Evolutionary conservation across 768 basidiomycete genomes (phyloP).

Genomic region (Psilocybe subaeruginosa): DNA sequence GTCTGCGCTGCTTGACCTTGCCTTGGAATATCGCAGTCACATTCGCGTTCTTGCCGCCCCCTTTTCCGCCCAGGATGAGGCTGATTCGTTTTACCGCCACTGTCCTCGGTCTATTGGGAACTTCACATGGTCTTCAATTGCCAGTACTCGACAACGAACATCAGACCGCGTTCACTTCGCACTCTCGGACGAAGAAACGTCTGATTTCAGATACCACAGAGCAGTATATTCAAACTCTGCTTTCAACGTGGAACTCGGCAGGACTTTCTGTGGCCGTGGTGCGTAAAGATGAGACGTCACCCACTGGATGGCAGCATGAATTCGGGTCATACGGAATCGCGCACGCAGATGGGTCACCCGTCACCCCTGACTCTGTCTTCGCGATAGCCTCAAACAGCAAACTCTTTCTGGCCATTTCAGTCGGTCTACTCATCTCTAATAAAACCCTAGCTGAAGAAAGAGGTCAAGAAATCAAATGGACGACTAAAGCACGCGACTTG

Average conservation of each 20-base stretch:
- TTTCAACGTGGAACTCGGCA: conserved; percentile 38
- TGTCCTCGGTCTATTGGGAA: too few species aligned
- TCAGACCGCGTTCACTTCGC: too few species aligned
- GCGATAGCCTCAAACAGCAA: conserved; percentile 50
- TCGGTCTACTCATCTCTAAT: conserved; percentile 43
- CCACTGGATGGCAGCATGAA: conserved; percentile 39
- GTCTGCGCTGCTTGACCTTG: too few species aligned
- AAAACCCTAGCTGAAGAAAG: conserved; percentile 32
- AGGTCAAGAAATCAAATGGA: conserved; percentile 37
- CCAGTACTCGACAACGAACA: too few species aligned
- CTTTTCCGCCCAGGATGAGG: too few species aligned
- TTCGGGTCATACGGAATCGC: conserved; percentile 42
- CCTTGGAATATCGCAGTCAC: too few species aligned
- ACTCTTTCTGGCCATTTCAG: conserved; percentile 39
- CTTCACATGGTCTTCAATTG: too few species aligned
- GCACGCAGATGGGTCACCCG: conserved; percentile 32
- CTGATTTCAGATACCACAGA: conserved; percentile 14
- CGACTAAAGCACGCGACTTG: conserved; percentile 36
- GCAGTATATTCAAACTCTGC: conserved; percentile 27
- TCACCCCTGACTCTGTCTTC: conserved; percentile 46
- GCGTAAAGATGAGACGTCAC: conserved; percentile 29
- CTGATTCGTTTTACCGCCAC: too few species aligned
- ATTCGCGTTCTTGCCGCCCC: too few species aligned
- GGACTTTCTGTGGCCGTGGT: conserved; percentile 44
- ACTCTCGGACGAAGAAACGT: too few species aligned